phyloP scores from a whole-genome alignment of 352 stramenopile species.

The Phytophthora citricola region DNA sequence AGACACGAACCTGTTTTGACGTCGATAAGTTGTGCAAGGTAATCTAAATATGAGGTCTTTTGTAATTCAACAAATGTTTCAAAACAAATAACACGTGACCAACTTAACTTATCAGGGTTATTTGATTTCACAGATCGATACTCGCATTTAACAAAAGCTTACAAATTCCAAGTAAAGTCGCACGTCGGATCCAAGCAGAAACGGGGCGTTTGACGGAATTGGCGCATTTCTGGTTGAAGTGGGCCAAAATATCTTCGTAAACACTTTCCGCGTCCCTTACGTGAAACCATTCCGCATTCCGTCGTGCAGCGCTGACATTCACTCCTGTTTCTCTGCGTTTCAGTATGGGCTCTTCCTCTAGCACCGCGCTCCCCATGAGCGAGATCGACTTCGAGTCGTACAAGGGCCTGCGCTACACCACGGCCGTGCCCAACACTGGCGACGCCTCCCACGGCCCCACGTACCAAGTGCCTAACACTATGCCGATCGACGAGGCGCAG shows the following conservation, averaged over 20 bases:
- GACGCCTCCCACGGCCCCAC: constrained; percentile 49
- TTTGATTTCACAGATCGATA: not conserved
- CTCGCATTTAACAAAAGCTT: constrained; percentile 7
- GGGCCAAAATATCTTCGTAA: constrained; percentile 33
- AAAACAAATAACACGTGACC: not conserved
- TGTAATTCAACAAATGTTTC: too few species aligned
- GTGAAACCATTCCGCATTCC: constrained; percentile 22
- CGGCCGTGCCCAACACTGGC: constrained; percentile 46
- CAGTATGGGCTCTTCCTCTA: constrained; percentile 52
- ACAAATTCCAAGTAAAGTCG: constrained; percentile 13
- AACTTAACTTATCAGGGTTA: not conserved
- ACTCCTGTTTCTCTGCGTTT: constrained; percentile 15
- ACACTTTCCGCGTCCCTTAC: constrained; percentile 3
- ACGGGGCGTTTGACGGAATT: constrained; percentile 2
- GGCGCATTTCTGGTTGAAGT: not conserved
- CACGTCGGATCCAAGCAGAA: constrained; percentile 20
- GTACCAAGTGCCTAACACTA: constrained; percentile 37
- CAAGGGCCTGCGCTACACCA: constrained; percentile 50
- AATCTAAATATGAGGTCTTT: not conserved
- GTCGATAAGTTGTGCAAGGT: not conserved
- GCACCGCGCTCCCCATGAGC: constrained; percentile 48
- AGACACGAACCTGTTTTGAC: not conserved
- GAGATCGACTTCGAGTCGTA: constrained; percentile 69
- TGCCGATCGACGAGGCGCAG: constrained; percentile 42
- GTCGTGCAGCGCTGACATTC: not conserved